Evolutionary conservation across 208 protist species (phyloP).

Genomic region (Vickermania spadyakhi): DNA sequence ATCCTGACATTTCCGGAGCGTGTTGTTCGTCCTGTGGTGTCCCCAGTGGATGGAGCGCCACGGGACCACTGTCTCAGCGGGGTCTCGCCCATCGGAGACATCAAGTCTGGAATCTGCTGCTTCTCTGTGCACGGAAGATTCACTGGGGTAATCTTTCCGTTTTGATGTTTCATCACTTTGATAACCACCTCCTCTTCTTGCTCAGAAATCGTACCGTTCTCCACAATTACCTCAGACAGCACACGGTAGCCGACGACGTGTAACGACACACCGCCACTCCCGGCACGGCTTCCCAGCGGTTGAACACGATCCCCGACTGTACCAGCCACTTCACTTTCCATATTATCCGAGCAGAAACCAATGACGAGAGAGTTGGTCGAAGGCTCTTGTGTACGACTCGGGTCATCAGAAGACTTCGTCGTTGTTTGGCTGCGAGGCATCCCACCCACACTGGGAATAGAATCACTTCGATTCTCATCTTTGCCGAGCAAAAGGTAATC

Average conservation of each 20-base stretch:
- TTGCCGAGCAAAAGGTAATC: slow-evolving; percentile 22
- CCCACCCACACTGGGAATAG: neutral
- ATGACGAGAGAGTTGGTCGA: slow-evolving; percentile 13
- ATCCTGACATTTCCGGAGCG: neutral
- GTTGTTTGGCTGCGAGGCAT: neutral
- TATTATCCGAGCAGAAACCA: slow-evolving; percentile 28
- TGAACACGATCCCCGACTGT: neutral
- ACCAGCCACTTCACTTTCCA: neutral
- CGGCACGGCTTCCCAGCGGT: neutral
- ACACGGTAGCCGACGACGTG: slow-evolving; percentile 15
- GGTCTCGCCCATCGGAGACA: neutral
- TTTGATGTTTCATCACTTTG: slow-evolving; percentile 4
- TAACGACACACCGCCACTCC: slow-evolving; percentile 19
- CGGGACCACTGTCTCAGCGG: neutral
- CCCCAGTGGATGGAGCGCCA: neutral
- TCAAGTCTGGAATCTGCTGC: neutral
- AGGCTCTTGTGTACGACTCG: neutral
- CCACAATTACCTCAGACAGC: neutral
- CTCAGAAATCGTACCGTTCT: slow-evolving; percentile 3
- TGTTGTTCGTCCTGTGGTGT: neutral
- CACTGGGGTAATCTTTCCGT: slow-evolving; percentile 2
- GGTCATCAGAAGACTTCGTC: neutral
- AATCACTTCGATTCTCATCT: neutral
- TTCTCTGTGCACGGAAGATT: neutral
- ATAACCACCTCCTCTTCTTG: slow-evolving; percentile 4